A percentile compares a stretch with the other conserved stretches of the same genome.
phyloP scores from a whole-genome alignment of 805 yeast genomes.

The Maudiozyma serrabonitensis region DNA sequence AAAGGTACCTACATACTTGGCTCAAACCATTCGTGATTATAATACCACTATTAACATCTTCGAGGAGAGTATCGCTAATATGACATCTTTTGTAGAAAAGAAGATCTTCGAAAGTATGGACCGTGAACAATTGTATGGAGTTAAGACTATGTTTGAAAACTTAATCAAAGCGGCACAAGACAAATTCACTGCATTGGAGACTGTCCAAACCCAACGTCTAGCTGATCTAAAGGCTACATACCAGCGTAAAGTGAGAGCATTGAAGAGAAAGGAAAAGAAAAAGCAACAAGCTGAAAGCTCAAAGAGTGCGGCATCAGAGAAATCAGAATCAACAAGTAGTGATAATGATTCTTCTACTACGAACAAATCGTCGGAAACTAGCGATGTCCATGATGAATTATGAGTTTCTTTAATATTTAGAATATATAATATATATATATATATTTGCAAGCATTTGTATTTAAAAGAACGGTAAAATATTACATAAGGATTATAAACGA shows the following conservation, averaged over 20 bases:
- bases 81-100: conserved; percentile 20
- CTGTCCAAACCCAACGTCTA: conserved; percentile 23
- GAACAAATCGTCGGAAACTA: not conserved
- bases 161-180: conserved; percentile 10
- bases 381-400: conserved; percentile 15
- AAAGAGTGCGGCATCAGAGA: not conserved
- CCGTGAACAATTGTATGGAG: conserved; percentile 27
- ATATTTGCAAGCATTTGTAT: not conserved
- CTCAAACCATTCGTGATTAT: conserved; percentile 7
- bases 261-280: conserved; percentile 21
- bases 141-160: conserved; percentile 22
- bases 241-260: conserved; percentile 17
- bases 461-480: no score
- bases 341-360: not conserved
- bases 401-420: not conserved
- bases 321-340: no score
- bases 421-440: not conserved
- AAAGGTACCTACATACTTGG: conserved; percentile 22
- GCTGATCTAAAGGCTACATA: conserved; percentile 23
- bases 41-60: conserved; percentile 9
- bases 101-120: conserved; percentile 11
- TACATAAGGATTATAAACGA: no score
- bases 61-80: conserved; percentile 8
- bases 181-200: conserved; percentile 11
- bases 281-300: not conserved